phyloP scores from a whole-genome alignment of 257 asterid genomes.

The Dorcoceras hygrometricum region DNA sequence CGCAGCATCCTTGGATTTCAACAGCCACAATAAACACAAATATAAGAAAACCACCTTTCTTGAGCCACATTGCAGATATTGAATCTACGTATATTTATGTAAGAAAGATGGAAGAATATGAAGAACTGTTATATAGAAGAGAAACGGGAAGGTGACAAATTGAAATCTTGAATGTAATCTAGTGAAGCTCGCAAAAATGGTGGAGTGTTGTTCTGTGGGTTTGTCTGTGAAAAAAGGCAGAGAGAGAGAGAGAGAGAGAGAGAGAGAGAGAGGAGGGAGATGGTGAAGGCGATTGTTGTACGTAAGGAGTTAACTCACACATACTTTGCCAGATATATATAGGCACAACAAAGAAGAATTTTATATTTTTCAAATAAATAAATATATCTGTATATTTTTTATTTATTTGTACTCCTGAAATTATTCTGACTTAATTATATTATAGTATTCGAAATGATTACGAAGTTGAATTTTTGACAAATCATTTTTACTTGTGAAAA shows the following conservation, averaged over 20 bases:
- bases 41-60: constrained; percentile 20
- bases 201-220: constrained; percentile 7
- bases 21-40: constrained; percentile 26
- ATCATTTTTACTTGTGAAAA: no score
- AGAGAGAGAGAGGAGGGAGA: constrained; percentile 24
- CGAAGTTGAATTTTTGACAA: no score
- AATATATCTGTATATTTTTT: no score
- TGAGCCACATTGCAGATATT: constrained; percentile 20
- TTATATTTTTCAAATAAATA: no score
- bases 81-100: not conserved
- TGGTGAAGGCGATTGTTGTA: constrained; percentile 1
- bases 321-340: constrained; percentile 16
- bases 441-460: no score
- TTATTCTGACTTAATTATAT: no score
- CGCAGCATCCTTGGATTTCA: constrained; percentile 32
- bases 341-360: no score
- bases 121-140: not conserved
- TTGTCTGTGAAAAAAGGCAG: constrained; percentile 3
- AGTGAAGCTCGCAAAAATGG: constrained; percentile 17
- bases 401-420: no score
- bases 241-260: constrained; percentile 25
- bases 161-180: constrained; percentile 8
- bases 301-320: constrained; percentile 15
- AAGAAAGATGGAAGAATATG: not conserved
- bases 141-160: constrained; percentile 17